Evolutionary conservation across 805 yeast genomes (phyloP).

Genomic region (Saccharomycopsis fibuligera): DNA sequence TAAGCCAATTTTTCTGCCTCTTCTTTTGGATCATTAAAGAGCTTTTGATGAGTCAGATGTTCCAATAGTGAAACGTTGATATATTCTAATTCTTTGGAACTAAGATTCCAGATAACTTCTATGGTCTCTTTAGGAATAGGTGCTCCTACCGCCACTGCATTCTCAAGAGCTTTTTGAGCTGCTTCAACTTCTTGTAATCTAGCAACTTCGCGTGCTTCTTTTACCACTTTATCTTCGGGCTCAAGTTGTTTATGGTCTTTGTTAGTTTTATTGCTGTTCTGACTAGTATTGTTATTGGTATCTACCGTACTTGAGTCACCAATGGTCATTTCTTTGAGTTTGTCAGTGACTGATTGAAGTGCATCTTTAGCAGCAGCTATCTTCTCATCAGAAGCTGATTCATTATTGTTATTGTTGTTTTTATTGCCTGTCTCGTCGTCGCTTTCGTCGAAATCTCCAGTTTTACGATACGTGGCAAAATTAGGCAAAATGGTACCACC

Average conservation of each 20-base stretch:
- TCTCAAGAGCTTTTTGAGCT: conserved; percentile 48
- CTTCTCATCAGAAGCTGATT: conserved; percentile 3
- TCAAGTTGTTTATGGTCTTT: neutral
- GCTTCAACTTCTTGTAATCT: conserved; percentile 49
- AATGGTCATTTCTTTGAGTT: conserved; percentile 17
- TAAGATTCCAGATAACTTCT: conserved; percentile 31
- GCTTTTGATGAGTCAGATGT: neutral
- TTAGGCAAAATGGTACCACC: conserved; percentile 54
- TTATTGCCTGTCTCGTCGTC: conserved; percentile 10
- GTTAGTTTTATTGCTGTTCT: neutral
- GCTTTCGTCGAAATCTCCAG: conserved; percentile 1
- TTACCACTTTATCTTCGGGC: conserved; percentile 24
- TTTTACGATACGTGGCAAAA: conserved; percentile 33
- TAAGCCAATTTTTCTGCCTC: conserved; percentile 29
- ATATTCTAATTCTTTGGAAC: conserved; percentile 28
- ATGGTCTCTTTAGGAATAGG: conserved; percentile 35
- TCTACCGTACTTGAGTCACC: neutral
- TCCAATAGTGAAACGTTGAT: conserved; percentile 23
- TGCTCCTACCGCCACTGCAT: conserved; percentile 20
- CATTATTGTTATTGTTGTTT: conserved; percentile 26
- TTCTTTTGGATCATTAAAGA: conserved; percentile 29
- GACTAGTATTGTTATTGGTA: neutral
- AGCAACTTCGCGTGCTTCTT: conserved; percentile 37
- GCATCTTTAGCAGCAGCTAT: conserved; percentile 6
- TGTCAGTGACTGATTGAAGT: conserved; percentile 6